Evolutionary conservation across 495 filamentous ascomycete genomes (phyloP).

Genomic region (Opeltia flavorubescens): DNA sequence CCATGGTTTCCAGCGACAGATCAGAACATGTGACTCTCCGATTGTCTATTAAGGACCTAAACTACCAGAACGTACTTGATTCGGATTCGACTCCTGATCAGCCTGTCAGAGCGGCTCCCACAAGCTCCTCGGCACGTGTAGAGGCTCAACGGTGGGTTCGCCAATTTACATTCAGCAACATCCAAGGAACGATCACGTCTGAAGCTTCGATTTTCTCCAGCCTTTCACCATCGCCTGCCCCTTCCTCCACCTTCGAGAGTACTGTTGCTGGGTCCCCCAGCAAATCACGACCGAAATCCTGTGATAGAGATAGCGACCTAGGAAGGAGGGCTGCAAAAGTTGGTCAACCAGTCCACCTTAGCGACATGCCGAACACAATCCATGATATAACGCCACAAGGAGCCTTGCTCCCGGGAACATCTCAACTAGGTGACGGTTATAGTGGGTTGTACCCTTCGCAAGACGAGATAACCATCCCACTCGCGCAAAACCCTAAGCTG

Average conservation of each 20-base stretch:
- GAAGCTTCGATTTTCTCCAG: conserved; percentile 60
- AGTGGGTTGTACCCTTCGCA: too few species aligned
- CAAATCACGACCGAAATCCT: not conserved
- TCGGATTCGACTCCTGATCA: conserved; percentile 14
- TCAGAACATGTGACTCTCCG: conserved; percentile 47
- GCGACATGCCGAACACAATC: too few species aligned
- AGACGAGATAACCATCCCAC: too few species aligned
- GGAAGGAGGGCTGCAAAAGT: too few species aligned
- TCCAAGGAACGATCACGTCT: conserved; percentile 53
- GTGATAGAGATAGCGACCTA: too few species aligned
- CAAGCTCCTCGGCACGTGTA: conserved; percentile 27
- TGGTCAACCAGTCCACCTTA: too few species aligned
- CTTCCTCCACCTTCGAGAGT: not conserved
- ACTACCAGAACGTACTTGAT: conserved; percentile 48
- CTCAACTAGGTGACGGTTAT: too few species aligned
- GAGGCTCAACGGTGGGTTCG: conserved; percentile 31
- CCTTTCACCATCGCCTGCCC: conserved; percentile 26
- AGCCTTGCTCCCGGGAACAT: too few species aligned
- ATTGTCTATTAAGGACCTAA: conserved; percentile 49
- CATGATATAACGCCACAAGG: too few species aligned
- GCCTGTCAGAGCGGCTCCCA: not conserved
- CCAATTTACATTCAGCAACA: conserved; percentile 45
- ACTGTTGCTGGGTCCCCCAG: not conserved
- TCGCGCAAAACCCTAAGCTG: too few species aligned
- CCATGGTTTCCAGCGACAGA: conserved; percentile 1